Percentiles rank a stretch among this genome's conserved stretches.
These are phyloP conservation scores for Solanum bukasovii DNA, from an alignment of 257 asterid genomes.

Conservation along the genomic window DNA sequence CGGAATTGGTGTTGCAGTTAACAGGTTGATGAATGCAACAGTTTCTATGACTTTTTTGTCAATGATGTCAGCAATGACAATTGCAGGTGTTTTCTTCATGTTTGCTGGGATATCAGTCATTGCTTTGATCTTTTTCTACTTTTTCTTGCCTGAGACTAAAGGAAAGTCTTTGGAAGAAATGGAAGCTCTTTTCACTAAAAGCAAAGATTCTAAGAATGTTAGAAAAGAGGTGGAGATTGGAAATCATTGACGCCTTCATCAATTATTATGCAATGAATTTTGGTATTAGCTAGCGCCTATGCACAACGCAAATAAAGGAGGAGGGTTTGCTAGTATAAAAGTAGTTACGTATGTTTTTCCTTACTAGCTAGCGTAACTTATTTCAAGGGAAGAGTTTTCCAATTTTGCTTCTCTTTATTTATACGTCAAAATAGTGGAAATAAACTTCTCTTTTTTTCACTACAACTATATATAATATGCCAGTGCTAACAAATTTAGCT, in stretches of 20 bases:
- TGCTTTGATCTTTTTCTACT: constrained; percentile 46
- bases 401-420: background rate
- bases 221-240: background rate
- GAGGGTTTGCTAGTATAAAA: background rate
- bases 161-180: constrained; percentile 63
- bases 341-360: background rate
- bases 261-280: background rate
- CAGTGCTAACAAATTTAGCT: too few relatives aligned
- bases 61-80: constrained; percentile 36
- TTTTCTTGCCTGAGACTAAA: constrained; percentile 60
- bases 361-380: background rate
- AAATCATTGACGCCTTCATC: background rate
- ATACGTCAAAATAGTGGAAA: background rate
- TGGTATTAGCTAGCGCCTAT: background rate
- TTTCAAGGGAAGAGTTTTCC: background rate
- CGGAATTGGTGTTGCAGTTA: constrained; percentile 52
- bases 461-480: too few relatives aligned
- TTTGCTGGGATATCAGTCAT: constrained; percentile 33
- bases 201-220: background rate
- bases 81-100: constrained; percentile 56
- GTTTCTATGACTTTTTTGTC: constrained; percentile 59
- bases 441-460: background rate
- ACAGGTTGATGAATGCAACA: constrained; percentile 61
- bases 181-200: constrained; percentile 35
- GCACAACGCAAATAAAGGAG: too few relatives aligned